Evolutionary conservation across 345 rosid genomes (phyloP), one percentile per base, ranked within the genome.

Genomic region (thale cress (Arabidopsis thaliana)): DNA sequence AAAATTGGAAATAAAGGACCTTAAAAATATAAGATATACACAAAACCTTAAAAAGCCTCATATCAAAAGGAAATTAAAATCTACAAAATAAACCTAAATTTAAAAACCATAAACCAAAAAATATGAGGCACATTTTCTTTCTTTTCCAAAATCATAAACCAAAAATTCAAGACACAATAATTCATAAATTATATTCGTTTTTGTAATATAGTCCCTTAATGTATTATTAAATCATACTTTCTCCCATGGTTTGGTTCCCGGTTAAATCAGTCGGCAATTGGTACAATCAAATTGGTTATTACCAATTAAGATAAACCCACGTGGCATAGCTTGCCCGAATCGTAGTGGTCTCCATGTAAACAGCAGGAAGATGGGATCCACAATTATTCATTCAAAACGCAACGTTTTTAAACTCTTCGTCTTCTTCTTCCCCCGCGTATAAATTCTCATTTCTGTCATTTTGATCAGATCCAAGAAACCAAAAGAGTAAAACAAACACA

Each of bases 291-390:
- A 12, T 23, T 50, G 16, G 2, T 3, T 36, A 2, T 59, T 10
- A 33, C 32, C 9, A 74, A 57, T 6, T 20, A 55, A 36, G 20
- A 51, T 13, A 0, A 1, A 12, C n/a, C 13, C 71, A 69, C 80
- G 80, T 77, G 71, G 65, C 71, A 53, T 5, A 33, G 7, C 34
- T 57, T 16, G 24, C 24, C 5, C 74, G 68, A 69, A 56, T 76
- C 71, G 42, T 45, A 55, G 65, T 77, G 65, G 75, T 69, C 66
- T 41, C 49, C 74, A 76, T 61, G 65, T 76, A 69, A 71, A 60
- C n/a, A 28, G 51, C 49, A 28, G 12, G 6, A 6, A 1, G 36
- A 23, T 3, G 28, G 50, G 65, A 1, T 53, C 65, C 32, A 61
- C 37, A 53, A 23, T 4, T 61, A 1, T 32, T 52, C 3, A 67